These are phyloP conservation scores for Exophiala sideris DNA, from an alignment of 2,329 filamentous ascomycete species.

Conservation along the genomic window DNA sequence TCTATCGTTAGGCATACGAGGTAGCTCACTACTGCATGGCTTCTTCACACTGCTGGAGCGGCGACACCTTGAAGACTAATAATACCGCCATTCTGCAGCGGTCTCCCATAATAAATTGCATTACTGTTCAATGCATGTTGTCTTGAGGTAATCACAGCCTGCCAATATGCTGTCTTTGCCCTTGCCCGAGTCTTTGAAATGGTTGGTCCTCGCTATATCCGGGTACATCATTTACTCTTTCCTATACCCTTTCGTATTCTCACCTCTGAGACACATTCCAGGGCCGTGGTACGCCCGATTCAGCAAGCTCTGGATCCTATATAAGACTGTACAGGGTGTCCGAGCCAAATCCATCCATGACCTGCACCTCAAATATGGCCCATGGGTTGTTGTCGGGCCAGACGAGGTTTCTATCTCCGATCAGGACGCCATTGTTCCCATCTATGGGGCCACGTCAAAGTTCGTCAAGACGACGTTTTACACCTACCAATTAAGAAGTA, in stretches of 20 bases:
- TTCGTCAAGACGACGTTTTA: conserved; percentile 19
- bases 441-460: conserved; percentile 52
- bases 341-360: conserved; percentile 27
- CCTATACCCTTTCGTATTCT: background rate
- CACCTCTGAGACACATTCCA: background rate
- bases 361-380: conserved; percentile 56
- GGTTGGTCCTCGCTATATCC: too few relatives aligned
- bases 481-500: background rate
- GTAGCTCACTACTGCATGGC: too few relatives aligned
- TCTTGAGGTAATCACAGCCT: too few relatives aligned
- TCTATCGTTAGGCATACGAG: too few relatives aligned
- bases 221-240: too few relatives aligned
- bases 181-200: too few relatives aligned
- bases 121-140: too few relatives aligned
- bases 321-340: background rate
- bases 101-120: too few relatives aligned
- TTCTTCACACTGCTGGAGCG: too few relatives aligned
- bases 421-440: conserved; percentile 52
- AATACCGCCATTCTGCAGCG: too few relatives aligned
- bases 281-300: background rate
- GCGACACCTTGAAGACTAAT: too few relatives aligned
- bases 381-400: conserved; percentile 59
- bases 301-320: conserved; percentile 19
- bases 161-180: too few relatives aligned
- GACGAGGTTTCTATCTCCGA: conserved; percentile 65